Conservation (phyloP, 352 stramenopile genomes). For the Pythium aquatile region DNA sequence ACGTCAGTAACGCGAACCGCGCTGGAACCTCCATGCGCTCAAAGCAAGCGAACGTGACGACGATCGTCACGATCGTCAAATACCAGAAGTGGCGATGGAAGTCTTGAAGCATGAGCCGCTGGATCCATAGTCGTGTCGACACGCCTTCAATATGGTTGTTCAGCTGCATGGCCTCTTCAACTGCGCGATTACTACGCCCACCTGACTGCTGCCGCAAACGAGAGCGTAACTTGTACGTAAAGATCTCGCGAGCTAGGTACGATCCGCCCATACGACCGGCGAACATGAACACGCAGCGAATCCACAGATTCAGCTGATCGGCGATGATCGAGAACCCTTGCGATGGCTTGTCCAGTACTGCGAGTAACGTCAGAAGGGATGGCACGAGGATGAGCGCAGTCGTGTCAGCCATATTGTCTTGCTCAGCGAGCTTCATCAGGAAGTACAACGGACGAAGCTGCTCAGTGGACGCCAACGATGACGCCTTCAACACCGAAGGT, state of each 20-base stretch:
- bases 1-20: constrained; percentile 70
- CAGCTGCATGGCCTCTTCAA: constrained; percentile 18
- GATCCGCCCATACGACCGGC: constrained; percentile 63
- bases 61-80: constrained; percentile 76
- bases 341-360: constrained; percentile 72
- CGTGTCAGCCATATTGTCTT: constrained; percentile 89
- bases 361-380: constrained; percentile 71
- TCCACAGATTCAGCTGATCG: constrained; percentile 75
- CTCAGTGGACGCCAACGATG: constrained; percentile 20
- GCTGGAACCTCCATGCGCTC: constrained; percentile 66
- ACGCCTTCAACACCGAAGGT: constrained; percentile 7
- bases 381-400: constrained; percentile 83
- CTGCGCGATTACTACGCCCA: constrained; percentile 19
- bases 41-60: constrained; percentile 86
- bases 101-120: constrained; percentile 84
- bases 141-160: constrained; percentile 53
- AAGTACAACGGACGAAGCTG: constrained; percentile 77
- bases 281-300: constrained; percentile 88
- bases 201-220: constrained; percentile 34
- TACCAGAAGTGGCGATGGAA: constrained; percentile 88
- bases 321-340: constrained; percentile 58
- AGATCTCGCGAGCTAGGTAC: constrained; percentile 82
- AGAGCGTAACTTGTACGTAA: constrained; percentile 76
- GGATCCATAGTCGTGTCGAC: constrained; percentile 74
- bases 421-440: constrained; percentile 85